These are phyloP conservation scores for Sclerospora graminicola DNA, from an alignment of 352 stramenopile genomes.

Conservation along the genomic window DNA sequence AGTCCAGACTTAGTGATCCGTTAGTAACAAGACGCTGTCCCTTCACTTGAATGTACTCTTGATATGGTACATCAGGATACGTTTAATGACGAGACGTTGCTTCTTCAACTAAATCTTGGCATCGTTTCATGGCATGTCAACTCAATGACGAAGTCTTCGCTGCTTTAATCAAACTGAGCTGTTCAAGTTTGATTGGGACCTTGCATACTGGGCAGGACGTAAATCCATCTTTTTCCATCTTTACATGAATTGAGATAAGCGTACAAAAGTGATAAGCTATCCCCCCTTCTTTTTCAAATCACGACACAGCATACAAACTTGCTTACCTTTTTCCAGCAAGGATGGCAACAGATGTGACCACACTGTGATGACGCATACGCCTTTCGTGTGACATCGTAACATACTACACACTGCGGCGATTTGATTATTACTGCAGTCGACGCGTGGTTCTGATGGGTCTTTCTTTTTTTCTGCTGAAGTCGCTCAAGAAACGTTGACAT, in stretches of 20 bases:
- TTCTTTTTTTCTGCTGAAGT: slow-evolving; percentile 56
- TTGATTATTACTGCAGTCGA: slow-evolving; percentile 45
- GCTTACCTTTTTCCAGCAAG: slow-evolving; percentile 78
- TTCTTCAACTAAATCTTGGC: slow-evolving; percentile 6
- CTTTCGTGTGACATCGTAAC: slow-evolving; percentile 72
- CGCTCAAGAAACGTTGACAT: slow-evolving; percentile 50
- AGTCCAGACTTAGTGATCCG: too few relatives aligned
- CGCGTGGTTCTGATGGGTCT: slow-evolving; percentile 24
- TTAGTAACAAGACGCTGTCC: too few relatives aligned
- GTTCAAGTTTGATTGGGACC: slow-evolving; percentile 50
- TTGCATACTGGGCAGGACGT: slow-evolving; percentile 74
- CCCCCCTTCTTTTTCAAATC: slow-evolving; percentile 4
- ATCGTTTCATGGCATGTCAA: slow-evolving; percentile 2
- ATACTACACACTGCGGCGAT: slow-evolving; percentile 76
- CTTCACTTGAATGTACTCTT: too few relatives aligned
- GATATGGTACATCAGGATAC: slow-evolving; percentile 3
- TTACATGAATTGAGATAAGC: not conserved
- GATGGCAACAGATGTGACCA: slow-evolving; percentile 75
- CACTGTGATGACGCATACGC: slow-evolving; percentile 61
- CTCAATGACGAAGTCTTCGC: slow-evolving; percentile 26
- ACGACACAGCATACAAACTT: too few relatives aligned
- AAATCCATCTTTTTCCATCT: slow-evolving; percentile 71
- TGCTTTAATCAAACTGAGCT: slow-evolving; percentile 64
- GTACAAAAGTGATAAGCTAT: slow-evolving; percentile 15
- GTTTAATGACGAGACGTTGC: slow-evolving; percentile 22